phyloP scores from a whole-genome alignment of 2,329 filamentous ascomycete species.

The Basipetospora chlamydospora region DNA sequence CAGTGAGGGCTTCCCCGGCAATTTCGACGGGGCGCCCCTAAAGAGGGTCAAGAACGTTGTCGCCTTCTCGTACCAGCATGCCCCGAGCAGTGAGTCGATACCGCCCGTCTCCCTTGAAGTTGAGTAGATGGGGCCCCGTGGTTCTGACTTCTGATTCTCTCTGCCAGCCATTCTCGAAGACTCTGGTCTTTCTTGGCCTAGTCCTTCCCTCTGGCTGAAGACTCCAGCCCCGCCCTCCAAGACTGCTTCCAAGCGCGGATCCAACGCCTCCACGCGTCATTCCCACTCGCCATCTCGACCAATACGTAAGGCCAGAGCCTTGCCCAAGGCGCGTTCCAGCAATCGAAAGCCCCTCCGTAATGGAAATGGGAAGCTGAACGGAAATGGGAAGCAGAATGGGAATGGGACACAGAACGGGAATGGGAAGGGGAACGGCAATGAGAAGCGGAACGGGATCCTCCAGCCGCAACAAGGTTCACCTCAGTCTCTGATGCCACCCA shows the following conservation, averaged over 20 bases:
- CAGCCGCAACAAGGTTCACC: no score
- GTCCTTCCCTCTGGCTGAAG: neutral
- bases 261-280: neutral
- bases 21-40: constrained; percentile 36
- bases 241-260: neutral
- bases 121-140: neutral
- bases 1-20: constrained; percentile 53
- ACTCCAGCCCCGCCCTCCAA: neutral
- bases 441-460: no score
- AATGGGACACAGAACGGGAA: no score
- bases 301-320: no score
- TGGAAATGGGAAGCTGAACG: no score
- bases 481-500: no score
- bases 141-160: neutral
- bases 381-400: no score
- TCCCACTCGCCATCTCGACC: neutral
- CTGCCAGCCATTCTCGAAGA: neutral
- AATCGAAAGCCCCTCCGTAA: no score
- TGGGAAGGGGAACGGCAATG: no score
- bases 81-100: constrained; percentile 48
- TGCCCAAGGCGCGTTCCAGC: no score
- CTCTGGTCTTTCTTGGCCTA: neutral
- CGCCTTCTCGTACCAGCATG: constrained; percentile 74
- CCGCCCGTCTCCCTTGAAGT: neutral
- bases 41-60: constrained; percentile 59